Evolutionary conservation across 345 rosid genomes (phyloP), one percentile per base, ranked within the genome.

Genomic region (Hibiscus tridactylites): DNA sequence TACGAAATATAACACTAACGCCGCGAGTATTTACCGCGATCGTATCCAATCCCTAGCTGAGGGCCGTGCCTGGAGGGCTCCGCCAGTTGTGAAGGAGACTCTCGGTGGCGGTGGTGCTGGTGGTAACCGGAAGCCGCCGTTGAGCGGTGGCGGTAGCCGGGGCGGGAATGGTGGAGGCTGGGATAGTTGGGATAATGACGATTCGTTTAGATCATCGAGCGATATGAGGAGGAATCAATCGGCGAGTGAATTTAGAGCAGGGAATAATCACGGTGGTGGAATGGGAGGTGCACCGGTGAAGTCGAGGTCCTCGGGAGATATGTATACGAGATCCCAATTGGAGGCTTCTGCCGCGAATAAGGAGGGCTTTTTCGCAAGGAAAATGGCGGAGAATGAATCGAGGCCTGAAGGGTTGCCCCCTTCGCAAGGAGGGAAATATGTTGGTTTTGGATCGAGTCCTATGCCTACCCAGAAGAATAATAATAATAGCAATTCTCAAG

Each of bases 401-500:
- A 81, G 87, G 75, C 97, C 99, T 0, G 97, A 91, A 12, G 99
- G 97, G 5, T 17, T 94, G 16, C 96, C 96, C 6, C 99, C 99
- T 5, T 90, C 99, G 0, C 91, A 88, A 73, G 99, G 97, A 0
- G 99, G 99, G 19, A 94, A 90, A 79, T 94, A 90, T 76, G 97
- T 94, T 1, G 99, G 99, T 28, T 94, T 94, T 61, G 97, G 99
- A 81, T 94, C 97, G 8, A 83, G 85, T 65, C 87, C 93, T 9
- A 73, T 85, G 21, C 86, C 88, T 28, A 65, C 88, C 24, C 80
- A 81, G 65, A 75, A 80, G 74, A 83, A 75, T 77, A 63, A 17
- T 19, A 54, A 72, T 75, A 87, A 17, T 19, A 54, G 61, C 73
- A 87, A 85, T 80, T 65, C 85, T 3, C 92, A 90, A 31, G 86